Percentiles rank a stretch among this genome's conserved stretches.
Conservation (phyloP, 1,284 basidiomycete genomes). For the Ustanciosporium gigantosporum region DNA sequence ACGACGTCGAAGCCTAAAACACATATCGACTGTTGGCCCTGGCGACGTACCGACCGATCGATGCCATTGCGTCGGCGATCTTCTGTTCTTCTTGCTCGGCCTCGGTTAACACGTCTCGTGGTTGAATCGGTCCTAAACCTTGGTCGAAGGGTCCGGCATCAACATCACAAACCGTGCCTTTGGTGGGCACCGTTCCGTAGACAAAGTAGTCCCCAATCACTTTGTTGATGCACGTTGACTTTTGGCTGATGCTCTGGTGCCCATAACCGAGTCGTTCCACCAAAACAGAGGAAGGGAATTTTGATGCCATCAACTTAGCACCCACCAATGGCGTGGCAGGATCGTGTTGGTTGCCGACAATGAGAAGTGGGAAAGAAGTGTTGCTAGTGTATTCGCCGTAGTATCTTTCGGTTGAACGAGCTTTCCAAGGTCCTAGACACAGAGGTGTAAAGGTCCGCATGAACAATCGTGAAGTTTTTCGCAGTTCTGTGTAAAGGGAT, state of each 20-base stretch:
- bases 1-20: too few relatives aligned
- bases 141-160: slow-evolving; percentile 26
- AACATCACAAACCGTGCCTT: slow-evolving; percentile 28
- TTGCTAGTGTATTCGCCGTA: slow-evolving; percentile 31
- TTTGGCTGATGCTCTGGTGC: slow-evolving; percentile 38
- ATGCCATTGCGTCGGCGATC: too few relatives aligned
- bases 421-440: slow-evolving; percentile 29
- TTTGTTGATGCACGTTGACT: slow-evolving; percentile 37
- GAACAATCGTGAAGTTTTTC: slow-evolving; percentile 28
- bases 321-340: slow-evolving; percentile 40
- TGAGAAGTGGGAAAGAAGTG: slow-evolving; percentile 38
- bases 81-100: too few relatives aligned
- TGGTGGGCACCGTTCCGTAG: slow-evolving; percentile 32
- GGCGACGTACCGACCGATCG: too few relatives aligned
- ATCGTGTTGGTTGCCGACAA: slow-evolving; percentile 43
- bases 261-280: slow-evolving; percentile 37
- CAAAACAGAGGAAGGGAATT: slow-evolving; percentile 26
- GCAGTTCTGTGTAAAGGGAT: slow-evolving; percentile 12
- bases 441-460: slow-evolving; percentile 19
- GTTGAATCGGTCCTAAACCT: too few relatives aligned
- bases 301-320: slow-evolving; percentile 36
- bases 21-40: too few relatives aligned
- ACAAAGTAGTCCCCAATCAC: slow-evolving; percentile 43
- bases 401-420: slow-evolving; percentile 35
- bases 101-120: too few relatives aligned